Conservation (phyloP, 2,329 filamentous ascomycete genomes). For the Fusarium citri region DNA sequence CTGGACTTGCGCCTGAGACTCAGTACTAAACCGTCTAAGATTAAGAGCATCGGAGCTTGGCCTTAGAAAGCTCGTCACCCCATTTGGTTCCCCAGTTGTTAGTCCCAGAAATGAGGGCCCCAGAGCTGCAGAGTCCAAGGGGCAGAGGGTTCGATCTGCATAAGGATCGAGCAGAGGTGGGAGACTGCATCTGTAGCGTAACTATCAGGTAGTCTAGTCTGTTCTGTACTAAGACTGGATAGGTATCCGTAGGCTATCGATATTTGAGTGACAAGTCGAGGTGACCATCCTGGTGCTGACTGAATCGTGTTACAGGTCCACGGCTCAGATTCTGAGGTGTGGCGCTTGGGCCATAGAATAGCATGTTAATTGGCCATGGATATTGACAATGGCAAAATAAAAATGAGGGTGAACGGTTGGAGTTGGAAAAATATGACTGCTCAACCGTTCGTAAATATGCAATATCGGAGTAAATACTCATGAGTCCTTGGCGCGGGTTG, state of each 20-base stretch:
- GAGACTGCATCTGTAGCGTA: not conserved
- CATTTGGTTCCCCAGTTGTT: constrained; percentile 33
- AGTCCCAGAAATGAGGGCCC: constrained; percentile 19
- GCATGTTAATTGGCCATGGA: constrained; percentile 22
- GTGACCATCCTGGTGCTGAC: constrained; percentile 13
- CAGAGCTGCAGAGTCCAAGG: constrained; percentile 12
- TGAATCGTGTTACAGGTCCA: constrained; percentile 18
- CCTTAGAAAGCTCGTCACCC: constrained; percentile 26
- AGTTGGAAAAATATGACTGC: constrained; percentile 4
- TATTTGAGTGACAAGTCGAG: not conserved
- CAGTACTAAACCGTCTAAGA: constrained; percentile 30
- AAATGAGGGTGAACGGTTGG: constrained; percentile 1
- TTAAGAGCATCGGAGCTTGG: constrained; percentile 35
- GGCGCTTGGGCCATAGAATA: constrained; percentile 28
- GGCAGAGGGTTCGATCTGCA: constrained; percentile 18
- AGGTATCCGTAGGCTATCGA: not conserved
- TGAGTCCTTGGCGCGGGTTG: not conserved
- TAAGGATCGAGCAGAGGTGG: constrained; percentile 9
- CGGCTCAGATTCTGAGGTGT: constrained; percentile 11
- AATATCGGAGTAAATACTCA: constrained; percentile 4
- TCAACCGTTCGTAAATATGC: not conserved
- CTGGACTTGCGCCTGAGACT: constrained; percentile 14
- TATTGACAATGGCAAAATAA: constrained; percentile 9
- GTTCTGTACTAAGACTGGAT: not conserved
- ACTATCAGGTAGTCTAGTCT: not conserved